A percentile compares a stretch with the other conserved stretches of the same genome.
phyloP scores from a whole-genome alignment of 495 filamentous ascomycete species.

The Lentithecium fluviatile region DNA sequence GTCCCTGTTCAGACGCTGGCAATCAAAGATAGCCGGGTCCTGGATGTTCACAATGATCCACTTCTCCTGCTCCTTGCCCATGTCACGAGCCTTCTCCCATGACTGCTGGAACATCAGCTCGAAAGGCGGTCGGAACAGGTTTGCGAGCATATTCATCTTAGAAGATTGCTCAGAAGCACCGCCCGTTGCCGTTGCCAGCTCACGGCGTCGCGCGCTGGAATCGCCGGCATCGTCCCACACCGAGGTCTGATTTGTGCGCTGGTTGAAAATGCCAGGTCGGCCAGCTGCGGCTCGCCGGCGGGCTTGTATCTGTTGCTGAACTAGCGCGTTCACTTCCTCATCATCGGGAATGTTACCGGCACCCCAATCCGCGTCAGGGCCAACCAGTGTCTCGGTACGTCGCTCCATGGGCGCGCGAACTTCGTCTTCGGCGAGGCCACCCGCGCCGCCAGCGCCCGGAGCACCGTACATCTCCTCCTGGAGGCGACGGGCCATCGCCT shows the following conservation, averaged over 20 bases:
- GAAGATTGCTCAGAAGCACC: conserved; percentile 70
- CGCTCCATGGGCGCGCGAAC: conserved; percentile 89
- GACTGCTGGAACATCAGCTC: conserved; percentile 73
- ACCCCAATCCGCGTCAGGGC: conserved; percentile 57
- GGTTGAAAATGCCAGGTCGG: conserved; percentile 80
- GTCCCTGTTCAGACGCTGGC: conserved; percentile 88
- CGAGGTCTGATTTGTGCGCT: conserved; percentile 58
- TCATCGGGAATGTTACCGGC: conserved; percentile 44
- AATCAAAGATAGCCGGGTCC: conserved; percentile 86
- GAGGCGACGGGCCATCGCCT: conserved; percentile 83
- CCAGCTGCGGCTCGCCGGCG: conserved; percentile 48
- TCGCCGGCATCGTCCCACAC: conserved; percentile 69
- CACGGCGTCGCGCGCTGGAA: conserved; percentile 49
- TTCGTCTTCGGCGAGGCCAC: conserved; percentile 51
- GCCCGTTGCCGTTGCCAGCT: conserved; percentile 63
- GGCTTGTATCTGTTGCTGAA: conserved; percentile 67
- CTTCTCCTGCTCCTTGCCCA: conserved; percentile 81
- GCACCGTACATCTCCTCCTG: conserved; percentile 84
- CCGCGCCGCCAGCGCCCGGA: conserved; percentile 33
- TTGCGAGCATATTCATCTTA: conserved; percentile 73
- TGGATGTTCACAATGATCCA: conserved; percentile 97
- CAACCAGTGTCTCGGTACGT: conserved; percentile 87
- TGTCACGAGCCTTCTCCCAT: conserved; percentile 78
- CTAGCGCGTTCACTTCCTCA: conserved; percentile 60
- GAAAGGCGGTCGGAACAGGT: conserved; percentile 88